A percentile compares a stretch with the other conserved stretches of the same genome.
Conservation (phyloP, 768 basidiomycete genomes). For the Royoungia palumana region DNA sequence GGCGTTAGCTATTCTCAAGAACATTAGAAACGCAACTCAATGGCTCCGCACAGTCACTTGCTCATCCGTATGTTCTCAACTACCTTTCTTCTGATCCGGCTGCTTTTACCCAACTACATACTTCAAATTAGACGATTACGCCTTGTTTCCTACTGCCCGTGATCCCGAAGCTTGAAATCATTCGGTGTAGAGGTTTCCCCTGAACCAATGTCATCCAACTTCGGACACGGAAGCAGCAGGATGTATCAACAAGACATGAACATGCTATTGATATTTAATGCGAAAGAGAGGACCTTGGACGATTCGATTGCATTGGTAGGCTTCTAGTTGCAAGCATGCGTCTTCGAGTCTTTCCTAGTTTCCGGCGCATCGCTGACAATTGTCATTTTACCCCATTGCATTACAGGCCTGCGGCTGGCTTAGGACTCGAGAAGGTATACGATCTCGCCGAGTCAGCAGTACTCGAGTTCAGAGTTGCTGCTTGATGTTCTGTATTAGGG, state of each 20-base stretch:
- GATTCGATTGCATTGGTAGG: conserved; percentile 4
- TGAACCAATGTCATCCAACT: conserved; percentile 32
- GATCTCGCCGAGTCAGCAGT: too few relatives aligned
- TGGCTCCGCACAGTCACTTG: conserved; percentile 22
- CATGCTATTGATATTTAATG: conserved; percentile 32
- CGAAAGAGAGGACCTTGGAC: conserved; percentile 32
- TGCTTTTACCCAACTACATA: too few relatives aligned
- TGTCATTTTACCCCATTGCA: too few relatives aligned
- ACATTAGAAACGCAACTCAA: conserved; percentile 22
- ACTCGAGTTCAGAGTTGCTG: not conserved
- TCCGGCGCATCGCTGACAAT: too few relatives aligned
- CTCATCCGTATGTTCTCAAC: conserved; percentile 28
- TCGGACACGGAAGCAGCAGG: conserved; percentile 28
- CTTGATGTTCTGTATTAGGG: conserved; percentile 1
- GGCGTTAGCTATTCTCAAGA: conserved; percentile 18
- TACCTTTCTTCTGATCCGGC: not conserved
- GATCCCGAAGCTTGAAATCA: too few relatives aligned
- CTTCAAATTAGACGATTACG: not conserved
- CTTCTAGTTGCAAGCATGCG: too few relatives aligned
- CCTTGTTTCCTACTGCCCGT: too few relatives aligned
- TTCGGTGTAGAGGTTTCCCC: conserved; percentile 17
- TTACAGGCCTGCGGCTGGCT: too few relatives aligned
- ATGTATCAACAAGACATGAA: conserved; percentile 30
- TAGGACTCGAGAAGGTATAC: too few relatives aligned
- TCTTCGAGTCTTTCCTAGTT: too few relatives aligned